These are phyloP conservation scores for Macrophomina tecta DNA, from an alignment of 2,329 filamentous ascomycete genomes.

Conservation along the genomic window DNA sequence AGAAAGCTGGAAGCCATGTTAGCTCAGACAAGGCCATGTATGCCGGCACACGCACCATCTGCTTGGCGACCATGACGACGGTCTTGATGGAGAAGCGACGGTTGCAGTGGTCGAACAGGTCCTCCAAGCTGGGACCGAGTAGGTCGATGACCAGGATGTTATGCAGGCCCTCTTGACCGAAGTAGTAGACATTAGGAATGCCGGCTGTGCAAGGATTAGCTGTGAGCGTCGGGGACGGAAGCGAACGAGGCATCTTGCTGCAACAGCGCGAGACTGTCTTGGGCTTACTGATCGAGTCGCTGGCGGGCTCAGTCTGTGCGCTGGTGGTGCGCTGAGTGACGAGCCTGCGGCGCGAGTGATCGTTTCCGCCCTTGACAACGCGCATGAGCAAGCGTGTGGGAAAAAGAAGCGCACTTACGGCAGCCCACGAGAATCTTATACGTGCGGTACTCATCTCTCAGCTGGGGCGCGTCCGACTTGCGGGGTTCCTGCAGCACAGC, in stretches of 20 bases:
- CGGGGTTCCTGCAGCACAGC: slow-evolving; percentile 77
- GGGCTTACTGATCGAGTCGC: slow-evolving; percentile 24
- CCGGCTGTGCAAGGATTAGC: slow-evolving; percentile 69
- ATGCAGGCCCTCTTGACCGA: slow-evolving; percentile 96
- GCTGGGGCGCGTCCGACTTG: slow-evolving; percentile 96
- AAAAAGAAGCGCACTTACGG: slow-evolving; percentile 70
- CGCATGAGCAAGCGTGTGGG: slow-evolving; percentile 31
- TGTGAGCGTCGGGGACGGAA: slow-evolving; percentile 8
- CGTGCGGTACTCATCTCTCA: slow-evolving; percentile 97
- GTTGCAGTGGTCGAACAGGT: slow-evolving; percentile 97
- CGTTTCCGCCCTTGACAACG: slow-evolving; percentile 25
- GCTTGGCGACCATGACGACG: slow-evolving; percentile 98
- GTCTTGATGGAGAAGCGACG: slow-evolving; percentile 96
- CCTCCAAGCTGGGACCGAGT: slow-evolving; percentile 90
- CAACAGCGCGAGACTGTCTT: slow-evolving; percentile 13
- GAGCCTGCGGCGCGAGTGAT: slow-evolving; percentile 24
- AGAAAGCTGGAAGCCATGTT: slow-evolving; percentile 66
- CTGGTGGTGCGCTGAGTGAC: slow-evolving; percentile 22
- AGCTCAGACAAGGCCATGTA: slow-evolving; percentile 27
- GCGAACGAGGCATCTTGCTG: slow-evolving; percentile 10
- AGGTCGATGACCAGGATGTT: slow-evolving; percentile 99
- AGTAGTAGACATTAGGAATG: slow-evolving; percentile 99
- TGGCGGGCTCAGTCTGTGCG: slow-evolving; percentile 24
- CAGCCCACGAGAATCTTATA: slow-evolving; percentile 99
- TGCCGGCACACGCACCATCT: slow-evolving; percentile 73